Evolutionary conservation across 2,329 filamentous ascomycete genomes (phyloP), one percentile per base, ranked within the genome.

Genomic region (Cadophora luteo-olivacea): DNA sequence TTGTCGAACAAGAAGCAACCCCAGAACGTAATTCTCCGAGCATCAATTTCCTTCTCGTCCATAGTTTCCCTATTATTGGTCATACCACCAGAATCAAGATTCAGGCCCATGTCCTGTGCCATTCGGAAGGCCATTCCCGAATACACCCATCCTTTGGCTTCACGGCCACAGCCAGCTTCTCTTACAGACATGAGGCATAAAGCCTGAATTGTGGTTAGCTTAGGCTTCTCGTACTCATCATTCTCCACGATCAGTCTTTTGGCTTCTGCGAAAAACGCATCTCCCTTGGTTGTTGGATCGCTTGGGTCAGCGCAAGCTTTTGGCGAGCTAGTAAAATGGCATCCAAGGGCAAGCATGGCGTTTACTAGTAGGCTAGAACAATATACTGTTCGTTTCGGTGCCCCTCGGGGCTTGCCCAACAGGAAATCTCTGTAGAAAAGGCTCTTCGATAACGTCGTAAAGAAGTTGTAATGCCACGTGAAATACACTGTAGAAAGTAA

Each of bases 1-100:
- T 97, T 98, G 82, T 99, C 96, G 78, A 98, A 97, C n/a, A 97
- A 82, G 79, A 96, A 98, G 78, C 94, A 97, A 7, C 96, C 96
- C 96, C 96, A 98, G 77, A 97, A 98, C 0, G 96, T 98, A 52
- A 98, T 91, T 64, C 92, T 87, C 49, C 96, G 86, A 2, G 94
- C 94, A 80, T 99, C 96, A 49, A 97, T 87, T 79, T 97, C 95
- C 58, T 92, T 87, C 68, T 97, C 93, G 69, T 89, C 89, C 72
- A 95, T 85, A 33, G 83, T 80, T 62, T 86, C 84, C 68, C 82
- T 84, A 68, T 86, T 87, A n/a, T 82, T 84, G 4, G 86, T 85
- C 68, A 93, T 85, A 9, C 88, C 88, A 22, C 88, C 87, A 0
- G 91, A 87, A 76, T 97, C 92, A 22, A 97, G 87, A 76, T 97